A percentile compares a stretch with the other conserved stretches of the same genome.
These are phyloP conservation scores for Podospora fimiseda DNA, from an alignment of 495 filamentous ascomycete species.

Conservation along the genomic window DNA sequence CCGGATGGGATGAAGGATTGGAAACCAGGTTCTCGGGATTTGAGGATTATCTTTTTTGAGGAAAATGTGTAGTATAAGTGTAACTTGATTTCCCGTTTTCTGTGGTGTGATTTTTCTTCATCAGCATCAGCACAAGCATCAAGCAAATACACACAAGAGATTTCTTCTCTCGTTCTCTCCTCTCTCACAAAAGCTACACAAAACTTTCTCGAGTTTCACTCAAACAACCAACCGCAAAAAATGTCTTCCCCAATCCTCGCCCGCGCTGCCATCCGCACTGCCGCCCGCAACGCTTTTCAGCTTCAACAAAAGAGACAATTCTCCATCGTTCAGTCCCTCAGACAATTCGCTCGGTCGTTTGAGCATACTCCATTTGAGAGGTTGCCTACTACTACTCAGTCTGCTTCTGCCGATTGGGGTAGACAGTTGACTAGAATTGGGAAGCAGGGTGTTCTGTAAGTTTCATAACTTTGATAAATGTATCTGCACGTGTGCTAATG, in stretches of 20 bases:
- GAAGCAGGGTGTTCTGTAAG: constrained; percentile 1
- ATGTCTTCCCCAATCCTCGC: constrained; percentile 1
- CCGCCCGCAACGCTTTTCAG: background rate
- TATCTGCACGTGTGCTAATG: no score
- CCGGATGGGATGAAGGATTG: background rate
- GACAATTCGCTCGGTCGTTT: constrained; percentile 2
- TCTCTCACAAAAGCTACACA: no score
- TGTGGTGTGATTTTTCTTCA: no score
- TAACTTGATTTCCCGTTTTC: background rate
- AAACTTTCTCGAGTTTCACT: background rate
- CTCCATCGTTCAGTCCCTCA: constrained; percentile 1
- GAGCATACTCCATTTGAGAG: constrained; percentile 4
- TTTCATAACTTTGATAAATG: background rate
- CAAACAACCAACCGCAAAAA: background rate
- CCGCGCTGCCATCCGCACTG: background rate
- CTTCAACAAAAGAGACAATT: background rate
- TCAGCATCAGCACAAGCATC: no score
- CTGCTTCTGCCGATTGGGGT: constrained; percentile 2
- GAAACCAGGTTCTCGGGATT: background rate
- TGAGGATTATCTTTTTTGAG: background rate
- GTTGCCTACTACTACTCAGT: background rate
- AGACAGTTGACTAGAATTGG: constrained; percentile 1
- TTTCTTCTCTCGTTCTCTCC: no score
- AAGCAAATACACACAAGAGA: no score
- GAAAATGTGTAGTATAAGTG: background rate